Base-by-base conservation (phyloP, 164 flowering plant species). In the Vitis riparia region DNA sequence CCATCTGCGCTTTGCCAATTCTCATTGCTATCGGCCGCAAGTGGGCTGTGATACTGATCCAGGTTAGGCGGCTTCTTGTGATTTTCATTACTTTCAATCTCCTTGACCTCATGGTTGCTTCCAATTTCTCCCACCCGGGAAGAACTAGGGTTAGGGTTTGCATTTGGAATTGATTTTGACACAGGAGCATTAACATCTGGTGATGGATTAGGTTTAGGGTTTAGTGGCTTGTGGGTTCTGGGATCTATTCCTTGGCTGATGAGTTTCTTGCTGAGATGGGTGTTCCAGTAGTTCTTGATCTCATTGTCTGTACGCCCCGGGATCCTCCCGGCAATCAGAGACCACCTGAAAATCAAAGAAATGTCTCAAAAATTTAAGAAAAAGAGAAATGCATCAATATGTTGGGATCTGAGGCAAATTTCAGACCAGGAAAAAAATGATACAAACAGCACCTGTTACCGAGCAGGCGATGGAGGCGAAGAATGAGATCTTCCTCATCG, bases 231-330 rank as follows among this genome's bases (percentile, higher is more conserved):
- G 80, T 85, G 88, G 49, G 84, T 85, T 59, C 76, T 75, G 27
- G 88, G 88, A 62, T 85, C 88, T 3, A 85, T 85, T 13, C 86
- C 88, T 77, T 81, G 86, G 69, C 77, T 80, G 50, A 82, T 82
- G 50, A 84, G 73, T 69, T 82, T 82, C 79, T 84, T 82, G 79
- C 86, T 82, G 37, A 84, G 72, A 48, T 80, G 87, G 27, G 83
- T 84, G 66, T 84, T 84, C 88, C 88, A 84, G 67, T 84, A 84
- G 59, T 84, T 84, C 83, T 84, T 82, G 63, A 84, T 84, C 77
- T 82, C 86, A 55, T 82, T 84, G 57, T 82, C 88, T 2, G 88
- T 84, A 2, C 86, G 67, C 3, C 88, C 88, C 14, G 88, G 88
- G 3, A 84, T 78, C 62, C 88, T 80, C 14, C 86, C 86, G 3